Percentiles rank a stretch among this genome's conserved stretches.
phyloP scores from a whole-genome alignment of 2,329 filamentous ascomycete genomes.

The Hymenoscyphus fraxineus region DNA sequence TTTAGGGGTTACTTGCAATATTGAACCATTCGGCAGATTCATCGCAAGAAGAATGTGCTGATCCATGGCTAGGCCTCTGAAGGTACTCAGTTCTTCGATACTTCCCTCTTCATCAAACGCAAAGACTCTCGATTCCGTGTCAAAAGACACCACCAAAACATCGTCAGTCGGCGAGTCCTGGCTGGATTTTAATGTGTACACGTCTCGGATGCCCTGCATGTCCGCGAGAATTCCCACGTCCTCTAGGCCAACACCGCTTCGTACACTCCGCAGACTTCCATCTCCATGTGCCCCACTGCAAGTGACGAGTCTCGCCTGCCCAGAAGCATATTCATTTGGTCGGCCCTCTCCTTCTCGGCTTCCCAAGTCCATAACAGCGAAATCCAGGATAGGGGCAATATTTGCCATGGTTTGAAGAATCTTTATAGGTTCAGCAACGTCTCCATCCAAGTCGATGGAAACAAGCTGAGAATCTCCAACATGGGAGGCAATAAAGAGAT shows the following conservation, averaged over 20 bases:
- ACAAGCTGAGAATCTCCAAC: slow-evolving; percentile 89
- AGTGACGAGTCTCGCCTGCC: slow-evolving; percentile 88
- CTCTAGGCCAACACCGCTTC: slow-evolving; percentile 90
- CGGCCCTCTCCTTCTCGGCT: slow-evolving; percentile 74
- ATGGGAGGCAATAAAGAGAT: slow-evolving; percentile 86
- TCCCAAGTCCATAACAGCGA: slow-evolving; percentile 94
- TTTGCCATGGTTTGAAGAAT: slow-evolving; percentile 75
- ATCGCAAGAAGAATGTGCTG: slow-evolving; percentile 68
- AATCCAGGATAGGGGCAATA: slow-evolving; percentile 88
- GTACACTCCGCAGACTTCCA: slow-evolving; percentile 81
- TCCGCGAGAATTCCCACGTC: slow-evolving; percentile 79
- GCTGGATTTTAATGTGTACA: slow-evolving; percentile 65
- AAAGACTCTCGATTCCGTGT: slow-evolving; percentile 81
- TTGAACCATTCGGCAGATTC: slow-evolving; percentile 58
- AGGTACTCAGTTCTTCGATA: slow-evolving; percentile 81
- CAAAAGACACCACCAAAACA: slow-evolving; percentile 73
- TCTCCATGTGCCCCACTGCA: slow-evolving; percentile 88
- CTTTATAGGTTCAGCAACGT: slow-evolving; percentile 42
- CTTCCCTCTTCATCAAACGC: slow-evolving; percentile 68
- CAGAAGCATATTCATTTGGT: slow-evolving; percentile 88
- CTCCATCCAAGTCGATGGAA: slow-evolving; percentile 49
- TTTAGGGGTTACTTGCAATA: slow-evolving; percentile 73
- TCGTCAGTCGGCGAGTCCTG: slow-evolving; percentile 53
- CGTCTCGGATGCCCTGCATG: slow-evolving; percentile 66
- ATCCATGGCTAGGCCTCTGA: slow-evolving; percentile 65